Base-by-base conservation (phyloP, 257 asterid genomes). In the Nicotiana knightiana region DNA sequence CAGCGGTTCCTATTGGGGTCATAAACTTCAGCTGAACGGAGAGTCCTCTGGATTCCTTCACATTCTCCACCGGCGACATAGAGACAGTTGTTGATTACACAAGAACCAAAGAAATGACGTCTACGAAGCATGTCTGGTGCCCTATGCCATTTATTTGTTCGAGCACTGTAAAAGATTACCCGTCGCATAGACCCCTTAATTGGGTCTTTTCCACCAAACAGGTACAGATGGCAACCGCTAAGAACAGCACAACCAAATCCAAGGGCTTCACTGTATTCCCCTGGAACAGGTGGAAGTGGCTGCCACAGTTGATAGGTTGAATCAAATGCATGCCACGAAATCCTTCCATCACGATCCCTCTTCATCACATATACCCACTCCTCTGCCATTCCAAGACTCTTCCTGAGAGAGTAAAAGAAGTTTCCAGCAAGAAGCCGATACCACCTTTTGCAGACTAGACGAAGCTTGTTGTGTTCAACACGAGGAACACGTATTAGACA, bases 41-140 rank as follows among this genome's bases (percentile, higher is more conserved):
- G 91, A 28, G 91, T 86, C 81, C 90, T 83, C 65, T 83, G 90
- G 62, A 85, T 85, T 66, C 91, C 91, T 75, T 88, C 90, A 77
- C 90, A 88, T 83, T 88, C 91, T 39, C 91, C 91, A n/a, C 91
- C 91, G 12, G 91, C 91, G 65, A 88, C 90, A 86, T 86, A 88
- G 79, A 88, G 89, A 64, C 91, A 86, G 21, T 88, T 88, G 75
- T 86, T 88, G 43, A 88, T 86, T 28, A 88, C 91, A 79, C 91
- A 86, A 35, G 84, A 86, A 30, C 91, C 91, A 30, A 88, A 86
- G 58, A 86, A 86, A 64, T 88, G 91, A 9, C 90, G 89, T 51
- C 87, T 88, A 6, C 91, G 88, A 18, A 88, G 88, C 91, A 88
- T 88, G 62, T 88, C 88, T 0, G 90, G 90, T 33, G 91, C 91